Percentiles rank a stretch among this genome's conserved stretches.
Evolutionary conservation across 352 stramenopile genomes (phyloP).

Genomic region (Hyphochytrium catenoides): DNA sequence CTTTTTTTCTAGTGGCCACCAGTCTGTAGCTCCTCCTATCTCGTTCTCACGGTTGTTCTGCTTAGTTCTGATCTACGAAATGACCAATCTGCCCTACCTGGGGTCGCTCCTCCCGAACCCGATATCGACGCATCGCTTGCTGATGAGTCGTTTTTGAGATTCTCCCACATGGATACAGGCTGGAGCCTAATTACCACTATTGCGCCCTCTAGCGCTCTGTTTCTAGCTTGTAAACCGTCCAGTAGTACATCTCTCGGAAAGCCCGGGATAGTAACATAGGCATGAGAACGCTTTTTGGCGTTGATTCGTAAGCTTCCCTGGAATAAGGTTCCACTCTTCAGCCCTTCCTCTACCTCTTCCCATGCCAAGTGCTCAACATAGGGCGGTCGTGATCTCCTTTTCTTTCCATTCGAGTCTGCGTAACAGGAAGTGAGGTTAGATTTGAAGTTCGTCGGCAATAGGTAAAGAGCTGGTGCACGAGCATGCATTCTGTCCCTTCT

Average conservation of each 20-base stretch:
- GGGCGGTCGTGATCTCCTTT: too few species aligned
- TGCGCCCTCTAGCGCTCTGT: constrained; percentile 49
- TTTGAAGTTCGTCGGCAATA: too few species aligned
- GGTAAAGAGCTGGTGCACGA: too few species aligned
- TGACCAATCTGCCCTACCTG: neutral
- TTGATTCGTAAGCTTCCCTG: constrained; percentile 52
- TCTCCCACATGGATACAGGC: constrained; percentile 18
- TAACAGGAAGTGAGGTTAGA: too few species aligned
- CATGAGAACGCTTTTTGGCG: constrained; percentile 29
- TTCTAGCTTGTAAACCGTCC: constrained; percentile 33
- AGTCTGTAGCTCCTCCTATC: neutral
- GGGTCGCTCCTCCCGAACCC: neutral
- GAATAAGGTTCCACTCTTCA: constrained; percentile 12
- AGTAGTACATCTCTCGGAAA: constrained; percentile 42
- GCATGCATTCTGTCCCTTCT: too few species aligned
- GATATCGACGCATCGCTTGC: neutral
- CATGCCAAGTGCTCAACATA: too few species aligned
- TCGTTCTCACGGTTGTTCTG: constrained; percentile 8
- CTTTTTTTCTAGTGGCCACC: neutral
- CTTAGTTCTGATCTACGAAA: neutral
- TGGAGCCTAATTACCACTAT: constrained; percentile 33
- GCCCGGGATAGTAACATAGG: constrained; percentile 43
- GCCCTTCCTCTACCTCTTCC: too few species aligned
- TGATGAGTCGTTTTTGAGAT: neutral
- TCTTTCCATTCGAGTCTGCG: too few species aligned